These are phyloP conservation scores for Nannochloropsis gaditana DNA, from an alignment of 108 stramenopile genomes.

Conservation along the genomic window DNA sequence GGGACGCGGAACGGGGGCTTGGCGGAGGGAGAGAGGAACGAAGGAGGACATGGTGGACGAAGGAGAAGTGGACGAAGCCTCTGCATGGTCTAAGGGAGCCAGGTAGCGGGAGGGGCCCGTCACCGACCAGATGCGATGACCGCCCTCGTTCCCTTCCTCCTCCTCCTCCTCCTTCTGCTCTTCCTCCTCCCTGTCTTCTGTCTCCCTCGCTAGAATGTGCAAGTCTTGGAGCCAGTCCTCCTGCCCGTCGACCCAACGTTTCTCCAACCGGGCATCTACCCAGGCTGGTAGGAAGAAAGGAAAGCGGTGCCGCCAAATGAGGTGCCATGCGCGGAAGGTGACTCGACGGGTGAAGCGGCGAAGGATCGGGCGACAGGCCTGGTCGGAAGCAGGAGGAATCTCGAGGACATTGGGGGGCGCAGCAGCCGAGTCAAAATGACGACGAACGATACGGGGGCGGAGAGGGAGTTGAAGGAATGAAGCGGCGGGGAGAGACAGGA, in stretches of 20 bases:
- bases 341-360: background rate
- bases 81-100: background rate
- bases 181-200: background rate
- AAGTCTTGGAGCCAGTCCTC: background rate
- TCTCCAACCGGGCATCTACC: background rate
- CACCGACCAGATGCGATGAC: background rate
- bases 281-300: background rate
- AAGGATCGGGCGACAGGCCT: background rate
- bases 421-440: too few species aligned
- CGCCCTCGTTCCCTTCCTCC: background rate
- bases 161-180: background rate
- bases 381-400: background rate
- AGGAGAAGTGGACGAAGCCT: background rate
- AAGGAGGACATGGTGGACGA: background rate
- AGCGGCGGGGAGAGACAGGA: too few species aligned
- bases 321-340: background rate
- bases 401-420: too few species aligned
- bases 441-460: too few species aligned
- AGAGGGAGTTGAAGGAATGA: too few species aligned
- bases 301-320: background rate
- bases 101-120: background rate
- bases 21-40: background rate
- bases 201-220: background rate
- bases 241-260: background rate
- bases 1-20: too few species aligned